Conservation (phyloP, 345 rosid genomes). For the Populus euphratica region DNA sequence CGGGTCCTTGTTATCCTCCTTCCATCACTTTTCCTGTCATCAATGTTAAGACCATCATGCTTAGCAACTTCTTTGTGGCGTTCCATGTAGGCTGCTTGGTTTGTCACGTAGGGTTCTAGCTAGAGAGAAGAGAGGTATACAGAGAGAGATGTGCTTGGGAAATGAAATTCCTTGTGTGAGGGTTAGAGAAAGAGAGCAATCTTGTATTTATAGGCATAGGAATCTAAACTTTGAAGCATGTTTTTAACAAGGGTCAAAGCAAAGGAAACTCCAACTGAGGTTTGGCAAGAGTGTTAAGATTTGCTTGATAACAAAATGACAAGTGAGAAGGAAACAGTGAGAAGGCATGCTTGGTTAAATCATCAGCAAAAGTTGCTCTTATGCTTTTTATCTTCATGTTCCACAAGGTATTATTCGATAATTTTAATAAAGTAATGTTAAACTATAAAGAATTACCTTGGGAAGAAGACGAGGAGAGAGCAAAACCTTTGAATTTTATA, state of each 20-base stretch:
- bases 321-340: not conserved
- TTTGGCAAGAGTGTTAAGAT: not conserved
- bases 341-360: not conserved
- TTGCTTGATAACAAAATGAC: not conserved
- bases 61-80: not conserved
- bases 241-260: slow-evolving; percentile 2
- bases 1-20: not conserved
- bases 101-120: not conserved
- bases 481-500: not conserved
- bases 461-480: not conserved
- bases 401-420: not conserved
- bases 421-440: not conserved
- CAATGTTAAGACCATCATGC: not conserved
- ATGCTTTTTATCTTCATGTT: not conserved
- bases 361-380: not conserved
- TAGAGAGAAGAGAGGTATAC: not conserved
- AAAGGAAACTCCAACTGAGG: slow-evolving; percentile 14
- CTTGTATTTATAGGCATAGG: not conserved
- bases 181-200: not conserved
- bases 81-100: not conserved
- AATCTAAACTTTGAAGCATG: slow-evolving; percentile 9
- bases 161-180: not conserved
- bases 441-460: not conserved
- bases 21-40: not conserved
- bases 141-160: not conserved